These are phyloP conservation scores for Persicaria maculosa DNA, from an alignment of 148 eudicot species.

Conservation along the genomic window DNA sequence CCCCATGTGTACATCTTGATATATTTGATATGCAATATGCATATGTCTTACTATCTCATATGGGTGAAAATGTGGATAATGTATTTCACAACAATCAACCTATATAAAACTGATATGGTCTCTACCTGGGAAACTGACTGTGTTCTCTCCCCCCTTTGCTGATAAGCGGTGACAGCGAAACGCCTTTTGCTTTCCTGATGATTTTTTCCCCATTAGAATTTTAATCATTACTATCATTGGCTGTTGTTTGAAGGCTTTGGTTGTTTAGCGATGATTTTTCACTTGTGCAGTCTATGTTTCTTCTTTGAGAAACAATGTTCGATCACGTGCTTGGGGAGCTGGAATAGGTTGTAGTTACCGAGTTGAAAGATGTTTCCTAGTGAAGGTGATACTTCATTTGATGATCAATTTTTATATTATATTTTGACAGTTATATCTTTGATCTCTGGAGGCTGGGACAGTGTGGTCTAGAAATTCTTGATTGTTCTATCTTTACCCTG, in stretches of 20 bases:
- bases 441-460: background rate
- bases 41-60: background rate
- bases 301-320: conserved; percentile 82
- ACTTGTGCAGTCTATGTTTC: conserved; percentile 62
- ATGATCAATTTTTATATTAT: background rate
- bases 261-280: conserved; percentile 12
- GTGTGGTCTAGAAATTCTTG: background rate
- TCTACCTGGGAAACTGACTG: background rate
- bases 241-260: background rate
- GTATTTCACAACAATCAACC: background rate
- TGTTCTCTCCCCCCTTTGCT: background rate
- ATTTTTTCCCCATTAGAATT: background rate
- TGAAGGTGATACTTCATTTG: conserved; percentile 49
- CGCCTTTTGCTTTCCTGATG: background rate
- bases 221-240: background rate
- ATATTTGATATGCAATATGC: background rate
- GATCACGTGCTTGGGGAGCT: conserved; percentile 99
- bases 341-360: conserved; percentile 92
- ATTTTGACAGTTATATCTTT: background rate
- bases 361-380: conserved; percentile 83
- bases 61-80: background rate
- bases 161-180: background rate
- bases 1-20: background rate
- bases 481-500: background rate
- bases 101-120: background rate